Evolutionary conservation across 1,284 basidiomycete genomes (phyloP), one percentile per base, ranked within the genome.

Genomic region (Rhodotorula sp.): DNA sequence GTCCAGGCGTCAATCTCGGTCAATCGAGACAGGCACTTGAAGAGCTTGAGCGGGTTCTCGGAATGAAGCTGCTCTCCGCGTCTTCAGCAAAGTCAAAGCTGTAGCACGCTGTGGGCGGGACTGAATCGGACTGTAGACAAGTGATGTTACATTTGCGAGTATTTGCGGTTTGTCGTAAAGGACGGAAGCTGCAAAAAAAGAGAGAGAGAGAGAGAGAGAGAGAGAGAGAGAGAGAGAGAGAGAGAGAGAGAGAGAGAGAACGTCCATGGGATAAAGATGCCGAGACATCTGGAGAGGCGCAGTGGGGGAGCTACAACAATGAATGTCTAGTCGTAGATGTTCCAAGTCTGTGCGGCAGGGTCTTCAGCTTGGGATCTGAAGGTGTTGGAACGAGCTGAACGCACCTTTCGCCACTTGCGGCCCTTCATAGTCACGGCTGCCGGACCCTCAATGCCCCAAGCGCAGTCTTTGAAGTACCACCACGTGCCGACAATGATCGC

Each of bases 401-500:
- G 58, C 58, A 69, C 61, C 89, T 1, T 93, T 93, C 57, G 88
- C 86, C 66, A 97, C 91, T 69, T 69, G 15, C 59, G 29, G 18
- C 59, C 62, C 33, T 14, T 30, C 26, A 72, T 57, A 6, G 53
- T 56, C 30, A 64, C 55, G 30, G 24, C 37, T 12, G 71, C 68
- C 14, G 67, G 68, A 5, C 73, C 73, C 22, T 75, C 64, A 37
- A 75, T 75, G 0, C 95, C 95, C 79, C 92, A 94, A 1, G 92
- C 90, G 55, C 95, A 82, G 33, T 87, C 89, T 72, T 85, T 88
- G 84, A 97, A 98, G 93, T 92, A 97, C 90, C 90, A 94, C 84
- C 96, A 98, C 68, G 87, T 87, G 37, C 83, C 83, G 6, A 95
- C 78, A 67, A 97, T 87, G n/a, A 84, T 76, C 26, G 83, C 83